Evolutionary conservation across 129 eudicot genomes (phyloP).

Genomic region (Helichrysum umbraculigerum): DNA sequence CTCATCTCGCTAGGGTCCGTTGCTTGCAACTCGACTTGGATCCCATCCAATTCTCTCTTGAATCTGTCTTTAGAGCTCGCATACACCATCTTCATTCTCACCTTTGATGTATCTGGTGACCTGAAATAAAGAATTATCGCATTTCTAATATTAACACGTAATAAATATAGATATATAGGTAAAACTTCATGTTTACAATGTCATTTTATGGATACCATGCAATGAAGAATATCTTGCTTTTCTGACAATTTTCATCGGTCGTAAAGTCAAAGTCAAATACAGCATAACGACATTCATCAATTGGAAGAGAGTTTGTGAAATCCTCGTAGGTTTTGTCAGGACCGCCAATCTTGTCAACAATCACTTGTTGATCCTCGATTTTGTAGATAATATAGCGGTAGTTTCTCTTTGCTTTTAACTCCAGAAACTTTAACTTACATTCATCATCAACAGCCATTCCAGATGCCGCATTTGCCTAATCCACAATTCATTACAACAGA

Average conservation of each 20-base stretch:
- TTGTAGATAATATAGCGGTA: constrained; percentile 65
- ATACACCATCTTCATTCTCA: constrained; percentile 94
- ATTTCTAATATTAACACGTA: not conserved
- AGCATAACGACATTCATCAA: constrained; percentile 86
- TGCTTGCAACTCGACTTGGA: constrained; percentile 87
- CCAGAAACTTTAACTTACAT: constrained; percentile 74
- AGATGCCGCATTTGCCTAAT: constrained; percentile 61
- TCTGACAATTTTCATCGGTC: constrained; percentile 79
- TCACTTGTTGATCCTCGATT: constrained; percentile 72
- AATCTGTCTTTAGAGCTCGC: constrained; percentile 93
- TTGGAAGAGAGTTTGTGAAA: constrained; percentile 71
- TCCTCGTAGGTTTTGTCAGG: constrained; percentile 70
- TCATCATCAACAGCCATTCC: constrained; percentile 56
- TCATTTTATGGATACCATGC: constrained; percentile 55
- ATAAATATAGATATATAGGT: not conserved
- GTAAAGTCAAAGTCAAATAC: constrained; percentile 83
- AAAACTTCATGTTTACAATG: not conserved
- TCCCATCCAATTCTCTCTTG: constrained; percentile 94
- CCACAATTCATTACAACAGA: constrained; percentile 27
- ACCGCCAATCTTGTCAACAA: constrained; percentile 73
- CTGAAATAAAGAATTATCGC: constrained; percentile 24
- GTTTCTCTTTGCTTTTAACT: constrained; percentile 64
- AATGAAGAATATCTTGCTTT: constrained; percentile 88
- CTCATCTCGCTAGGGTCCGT: constrained; percentile 97
- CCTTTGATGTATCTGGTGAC: constrained; percentile 85